Percentiles rank a stretch among this genome's conserved stretches.
phyloP scores from a whole-genome alignment of 108 stramenopile genomes.

The Seminavis robusta region DNA sequence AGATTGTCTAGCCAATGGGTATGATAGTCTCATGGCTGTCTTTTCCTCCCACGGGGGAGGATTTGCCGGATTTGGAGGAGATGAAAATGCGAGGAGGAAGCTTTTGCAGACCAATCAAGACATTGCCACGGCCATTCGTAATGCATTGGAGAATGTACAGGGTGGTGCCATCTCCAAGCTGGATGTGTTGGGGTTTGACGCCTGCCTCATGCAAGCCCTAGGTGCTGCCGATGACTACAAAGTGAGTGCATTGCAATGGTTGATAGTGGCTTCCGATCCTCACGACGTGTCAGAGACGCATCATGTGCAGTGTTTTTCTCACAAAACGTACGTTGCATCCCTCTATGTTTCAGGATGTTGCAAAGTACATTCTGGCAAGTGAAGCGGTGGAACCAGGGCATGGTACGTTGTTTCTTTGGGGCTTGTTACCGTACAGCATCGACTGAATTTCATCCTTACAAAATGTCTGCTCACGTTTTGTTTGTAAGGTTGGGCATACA shows the following conservation, averaged over 20 bases:
- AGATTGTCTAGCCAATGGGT: constrained; percentile 16
- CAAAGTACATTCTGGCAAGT: constrained; percentile 24
- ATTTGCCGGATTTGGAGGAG: constrained; percentile 27
- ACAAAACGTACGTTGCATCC: too few species aligned
- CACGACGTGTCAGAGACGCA: too few species aligned
- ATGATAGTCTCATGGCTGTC: constrained; percentile 9
- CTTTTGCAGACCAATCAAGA: background rate
- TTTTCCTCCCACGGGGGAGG: constrained; percentile 23
- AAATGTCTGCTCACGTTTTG: background rate
- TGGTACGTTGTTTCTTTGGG: constrained; percentile 4
- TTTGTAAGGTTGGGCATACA: constrained; percentile 17
- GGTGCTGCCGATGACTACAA: constrained; percentile 17
- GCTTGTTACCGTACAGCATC: constrained; percentile 14
- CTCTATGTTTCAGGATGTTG: background rate
- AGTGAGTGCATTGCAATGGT: too few species aligned
- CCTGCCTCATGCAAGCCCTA: constrained; percentile 23
- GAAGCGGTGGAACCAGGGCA: constrained; percentile 35
- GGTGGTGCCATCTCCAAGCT: constrained; percentile 10
- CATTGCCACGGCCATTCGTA: constrained; percentile 4
- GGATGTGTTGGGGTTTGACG: constrained; percentile 33
- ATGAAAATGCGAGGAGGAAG: constrained; percentile 13
- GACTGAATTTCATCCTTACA: too few species aligned
- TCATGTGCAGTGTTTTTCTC: too few species aligned
- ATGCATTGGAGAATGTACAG: constrained; percentile 7
- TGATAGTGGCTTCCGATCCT: too few species aligned